Base-by-base conservation (phyloP, 2,329 filamentous ascomycete genomes). In the Trichoderma hamatum region DNA sequence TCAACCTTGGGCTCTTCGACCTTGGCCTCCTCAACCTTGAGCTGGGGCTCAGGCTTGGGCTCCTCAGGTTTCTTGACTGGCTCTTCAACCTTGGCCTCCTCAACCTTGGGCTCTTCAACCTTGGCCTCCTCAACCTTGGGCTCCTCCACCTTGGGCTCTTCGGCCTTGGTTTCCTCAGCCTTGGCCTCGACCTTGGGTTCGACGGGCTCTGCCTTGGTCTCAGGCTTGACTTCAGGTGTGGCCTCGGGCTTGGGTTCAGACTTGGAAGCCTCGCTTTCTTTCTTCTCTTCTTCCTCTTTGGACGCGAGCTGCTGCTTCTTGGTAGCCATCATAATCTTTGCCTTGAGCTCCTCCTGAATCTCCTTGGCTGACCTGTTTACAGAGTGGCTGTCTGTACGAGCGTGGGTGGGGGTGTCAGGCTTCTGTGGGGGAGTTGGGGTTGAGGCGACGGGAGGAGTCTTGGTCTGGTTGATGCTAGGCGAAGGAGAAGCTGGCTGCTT, bases 391-490 rank as follows among this genome's bases (percentile, higher is more conserved):
- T 96, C 93, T 19, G 88, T 85, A 52, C 92, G 90, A 67, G 81
- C 82, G 74, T 96, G 92, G 24, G 90, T 85, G 24, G 89, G 85
- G 54, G 87, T 94, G 11, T 87, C 83, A 3, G 90, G 84, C 76
- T 93, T 94, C 28, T 93, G 92, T 14, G 94, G 93, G 10, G 93
- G 92, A 0, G 93, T 95, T 3, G 90, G 88, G 0, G 91, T 89
- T 3, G 93, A 92, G 63, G 93, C 88, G 26, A 92, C 85, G 16
- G 90, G 88, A 24, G 90, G 89, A 1, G 89, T 88, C 80, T 90
- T 92, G 66, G 86, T 83, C 68, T 82, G 81, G 63, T 85, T 84
- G n/a, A 78, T 81, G 76, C 83, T 82, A 0, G 87, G 84, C 3
- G 85, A 84, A 6, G 88, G 86, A 2, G 88, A 88, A 2, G 84